phyloP scores from a whole-genome alignment of 495 filamentous ascomycete species.

The Chaetomium cochliodes region DNA sequence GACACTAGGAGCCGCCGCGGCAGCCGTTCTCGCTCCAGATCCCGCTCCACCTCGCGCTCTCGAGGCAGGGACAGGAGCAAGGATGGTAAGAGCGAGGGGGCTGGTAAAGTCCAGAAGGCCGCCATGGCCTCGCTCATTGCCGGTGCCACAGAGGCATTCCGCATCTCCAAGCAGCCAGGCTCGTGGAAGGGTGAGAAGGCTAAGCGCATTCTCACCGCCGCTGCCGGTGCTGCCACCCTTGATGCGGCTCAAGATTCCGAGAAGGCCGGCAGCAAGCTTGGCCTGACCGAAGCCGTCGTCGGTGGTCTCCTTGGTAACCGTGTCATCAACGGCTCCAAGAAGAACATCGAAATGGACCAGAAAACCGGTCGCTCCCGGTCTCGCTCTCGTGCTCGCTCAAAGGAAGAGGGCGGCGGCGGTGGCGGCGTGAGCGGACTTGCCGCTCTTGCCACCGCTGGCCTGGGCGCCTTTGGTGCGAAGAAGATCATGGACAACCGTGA shows the following conservation, averaged over 20 bases:
- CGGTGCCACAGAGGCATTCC: conserved; percentile 85
- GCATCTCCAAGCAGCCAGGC: conserved; percentile 78
- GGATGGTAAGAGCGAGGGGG: conserved; percentile 45
- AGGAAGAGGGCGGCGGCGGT: conserved; percentile 39
- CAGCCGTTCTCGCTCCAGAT: conserved; percentile 50
- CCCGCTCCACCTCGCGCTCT: conserved; percentile 45
- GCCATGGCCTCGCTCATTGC: conserved; percentile 82
- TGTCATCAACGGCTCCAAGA: conserved; percentile 71
- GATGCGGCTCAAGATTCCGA: conserved; percentile 74
- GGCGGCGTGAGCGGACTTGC: conserved; percentile 55
- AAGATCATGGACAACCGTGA: conserved; percentile 68
- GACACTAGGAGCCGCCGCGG: conserved; percentile 53
- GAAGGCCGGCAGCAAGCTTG: conserved; percentile 64
- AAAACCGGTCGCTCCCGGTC: conserved; percentile 52
- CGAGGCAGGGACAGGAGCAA: conserved; percentile 51
- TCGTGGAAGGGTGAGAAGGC: conserved; percentile 83
- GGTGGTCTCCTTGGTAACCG: conserved; percentile 82
- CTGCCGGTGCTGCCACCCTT: conserved; percentile 77
- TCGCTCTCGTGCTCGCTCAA: conserved; percentile 54
- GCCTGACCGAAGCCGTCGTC: conserved; percentile 70
- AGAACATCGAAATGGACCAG: conserved; percentile 56
- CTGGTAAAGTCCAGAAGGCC: conserved; percentile 75
- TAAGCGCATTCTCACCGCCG: conserved; percentile 82
- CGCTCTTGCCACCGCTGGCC: conserved; percentile 69
- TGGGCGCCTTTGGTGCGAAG: conserved; percentile 78